Conservation (phyloP, 2,329 filamentous ascomycete genomes). For the Zymoseptoria passerinii region DNA sequence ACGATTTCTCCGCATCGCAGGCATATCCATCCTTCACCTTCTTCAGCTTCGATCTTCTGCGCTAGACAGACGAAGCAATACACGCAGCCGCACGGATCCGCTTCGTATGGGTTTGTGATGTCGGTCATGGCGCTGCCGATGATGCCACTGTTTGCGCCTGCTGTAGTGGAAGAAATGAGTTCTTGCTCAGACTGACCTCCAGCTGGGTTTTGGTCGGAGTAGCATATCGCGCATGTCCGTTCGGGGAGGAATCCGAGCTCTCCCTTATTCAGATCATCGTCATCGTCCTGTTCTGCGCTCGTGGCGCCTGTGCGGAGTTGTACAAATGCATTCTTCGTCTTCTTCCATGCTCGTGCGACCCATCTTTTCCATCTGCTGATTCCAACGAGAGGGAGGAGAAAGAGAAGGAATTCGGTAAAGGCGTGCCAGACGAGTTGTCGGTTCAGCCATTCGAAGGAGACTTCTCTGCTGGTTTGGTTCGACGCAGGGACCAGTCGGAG, state of each 20-base stretch:
- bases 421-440: slow-evolving; percentile 98
- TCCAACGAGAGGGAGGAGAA: slow-evolving; percentile 91
- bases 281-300: slow-evolving; percentile 38
- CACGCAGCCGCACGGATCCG: slow-evolving; percentile 78
- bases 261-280: slow-evolving; percentile 39
- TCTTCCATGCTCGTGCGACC: slow-evolving; percentile 79
- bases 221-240: slow-evolving; percentile 92
- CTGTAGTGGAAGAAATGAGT: slow-evolving; percentile 51
- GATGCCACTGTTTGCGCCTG: slow-evolving; percentile 53
- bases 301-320: slow-evolving; percentile 37
- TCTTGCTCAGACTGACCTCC: slow-evolving; percentile 60
- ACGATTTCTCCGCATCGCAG: slow-evolving; percentile 77
- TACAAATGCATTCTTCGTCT: slow-evolving; percentile 55
- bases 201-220: slow-evolving; percentile 78
- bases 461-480: slow-evolving; percentile 77
- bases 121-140: slow-evolving; percentile 85
- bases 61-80: slow-evolving; percentile 98
- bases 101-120: slow-evolving; percentile 92
- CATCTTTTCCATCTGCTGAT: slow-evolving; percentile 88
- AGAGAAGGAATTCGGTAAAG: slow-evolving; percentile 98
- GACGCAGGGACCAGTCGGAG: slow-evolving; percentile 80
- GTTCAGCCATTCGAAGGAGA: slow-evolving; percentile 96
- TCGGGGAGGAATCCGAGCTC: slow-evolving; percentile 83
- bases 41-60: slow-evolving; percentile 79
- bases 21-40: slow-evolving; percentile 90